Base-by-base conservation (phyloP, 2,329 filamentous ascomycete species). In the Calonectria naviculata region DNA sequence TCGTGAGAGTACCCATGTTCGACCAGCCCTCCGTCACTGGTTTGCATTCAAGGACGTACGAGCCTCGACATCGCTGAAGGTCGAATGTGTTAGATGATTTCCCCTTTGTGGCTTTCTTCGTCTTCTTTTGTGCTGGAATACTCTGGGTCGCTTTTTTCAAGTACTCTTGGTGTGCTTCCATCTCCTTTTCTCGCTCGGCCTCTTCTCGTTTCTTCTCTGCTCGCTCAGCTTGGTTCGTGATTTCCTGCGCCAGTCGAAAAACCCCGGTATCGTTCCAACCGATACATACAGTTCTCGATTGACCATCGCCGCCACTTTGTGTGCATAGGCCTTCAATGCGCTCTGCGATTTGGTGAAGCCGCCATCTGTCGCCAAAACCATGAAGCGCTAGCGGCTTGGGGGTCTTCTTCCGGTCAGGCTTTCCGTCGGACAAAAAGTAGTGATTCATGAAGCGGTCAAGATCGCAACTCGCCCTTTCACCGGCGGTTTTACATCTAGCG, bases 381-480 rank as follows among this genome's bases (percentile, higher is more conserved):
- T 68, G 7, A 5, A 73, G 4, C 0, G 56, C 68, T 7, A 72
- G 34, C 5, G 68, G 65, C 15, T 71, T 52, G 0, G 46, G 38
- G 1, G 64, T 68, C 15, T 71, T 71, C 5, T 4, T 26, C 3
- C 21, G 38, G 5, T 71, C 68, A 0, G 71, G 71, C 21, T 68
- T 26, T 5, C 71, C 68, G n/a, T 71, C 26, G 7, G 68, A 71
- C 36, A 71, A 13, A n/a, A 73, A 73, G 38, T 73, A 73, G 29
- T 68, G 13, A 4, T 63, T 42, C 24, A 73, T 29, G 13, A 73
- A 71, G 4, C 68, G 61, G 12, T 24, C 3, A 5, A 63, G 15
- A 38, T 68, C 44, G 3, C 15, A 31, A 2, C 17, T 44, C 0
- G 68, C 68, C 63, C 56, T 64, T 41, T 68, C 44, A 7, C 68